Base-by-base conservation (phyloP, 2,329 filamentous ascomycete genomes). In the Lizonia empirigonia region DNA sequence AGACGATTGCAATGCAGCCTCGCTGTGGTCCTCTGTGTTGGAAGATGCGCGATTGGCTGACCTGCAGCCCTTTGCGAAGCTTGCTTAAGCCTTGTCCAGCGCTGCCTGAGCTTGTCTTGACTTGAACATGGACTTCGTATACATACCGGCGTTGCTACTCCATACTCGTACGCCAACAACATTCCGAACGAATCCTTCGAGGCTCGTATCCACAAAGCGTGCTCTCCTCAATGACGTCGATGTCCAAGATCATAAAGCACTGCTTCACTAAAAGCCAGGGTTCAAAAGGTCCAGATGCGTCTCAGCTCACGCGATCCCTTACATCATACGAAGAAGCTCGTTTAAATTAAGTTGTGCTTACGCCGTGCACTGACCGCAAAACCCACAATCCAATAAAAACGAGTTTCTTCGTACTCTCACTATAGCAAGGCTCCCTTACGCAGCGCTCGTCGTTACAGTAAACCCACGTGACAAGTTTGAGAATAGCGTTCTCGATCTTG, bases 51-150 rank as follows among this genome's bases (percentile, higher is more conserved):
- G 16, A 44, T 34, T 37, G 33, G 38, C 13, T 22, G 32, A 34
- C 7, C 27, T 41, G 32, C 37, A 41, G 18, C 44, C 37, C 32
- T 35, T 2, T 29, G 20, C 20, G 33, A 42, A 52, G 49, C 49
- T 52, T 52, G 49, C 33, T 24, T 29, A 16, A 23, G 20, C 33
- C 44, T 47, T 29, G 49, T 41, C 13, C 15, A 27, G 42, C 42
- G 42, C n/a, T 42, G 9, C 20, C 42, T n/a, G 30, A 41, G 49
- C 42, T 52, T 46, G 42, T 46, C 42, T 37, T 16, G 26, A 38
- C 42, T 22, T 40, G 30, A 33, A 16, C 9, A 15, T 18, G 7
- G 12, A 20, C 32, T n/a, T 15, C n/a, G 27, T 15, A 8, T 7
- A 15, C n/a, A n/a, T n/a, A n/a, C n/a, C n/a, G 3, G 27, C n/a